These are phyloP conservation scores for Komagataella phaffii DNA, from an alignment of 805 yeast species.

Conservation along the genomic window DNA sequence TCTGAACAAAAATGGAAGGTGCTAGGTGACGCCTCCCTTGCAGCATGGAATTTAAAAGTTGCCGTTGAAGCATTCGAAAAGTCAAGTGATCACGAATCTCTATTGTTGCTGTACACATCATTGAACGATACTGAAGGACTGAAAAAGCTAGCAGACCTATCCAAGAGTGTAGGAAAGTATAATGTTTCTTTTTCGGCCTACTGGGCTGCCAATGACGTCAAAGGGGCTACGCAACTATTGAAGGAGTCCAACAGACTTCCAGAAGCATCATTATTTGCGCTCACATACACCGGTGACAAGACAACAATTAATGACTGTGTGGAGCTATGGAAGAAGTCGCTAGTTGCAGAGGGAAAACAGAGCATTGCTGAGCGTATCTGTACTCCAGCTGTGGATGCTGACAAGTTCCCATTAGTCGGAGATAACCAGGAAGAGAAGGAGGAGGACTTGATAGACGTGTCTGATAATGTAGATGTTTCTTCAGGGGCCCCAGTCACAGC, in stretches of 20 bases:
- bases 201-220: slow-evolving; percentile 73
- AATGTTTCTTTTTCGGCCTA: slow-evolving; percentile 86
- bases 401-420: slow-evolving; percentile 19
- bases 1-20: slow-evolving; percentile 76
- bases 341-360: slow-evolving; percentile 36
- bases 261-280: slow-evolving; percentile 76
- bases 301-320: slow-evolving; percentile 31
- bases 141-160: slow-evolving; percentile 46
- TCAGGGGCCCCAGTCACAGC: background rate
- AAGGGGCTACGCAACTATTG: slow-evolving; percentile 51
- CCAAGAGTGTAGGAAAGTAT: slow-evolving; percentile 65
- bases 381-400: slow-evolving; percentile 22
- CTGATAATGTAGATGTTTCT: background rate
- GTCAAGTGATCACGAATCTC: slow-evolving; percentile 72
- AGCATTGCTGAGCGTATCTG: slow-evolving; percentile 51
- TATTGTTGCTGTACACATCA: slow-evolving; percentile 72
- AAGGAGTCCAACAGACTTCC: slow-evolving; percentile 54
- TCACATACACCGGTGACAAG: slow-evolving; percentile 45
- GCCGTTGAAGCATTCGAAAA: slow-evolving; percentile 72
- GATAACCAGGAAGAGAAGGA: slow-evolving; percentile 11
- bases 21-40: slow-evolving; percentile 77
- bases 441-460: slow-evolving; percentile 1
- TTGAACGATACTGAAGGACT: slow-evolving; percentile 57
- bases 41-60: slow-evolving; percentile 63
- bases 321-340: slow-evolving; percentile 52